A percentile compares a stretch with the other conserved stretches of the same genome.
Conservation (phyloP, 2,329 filamentous ascomycete genomes). For the Alternaria triticimaculans region DNA sequence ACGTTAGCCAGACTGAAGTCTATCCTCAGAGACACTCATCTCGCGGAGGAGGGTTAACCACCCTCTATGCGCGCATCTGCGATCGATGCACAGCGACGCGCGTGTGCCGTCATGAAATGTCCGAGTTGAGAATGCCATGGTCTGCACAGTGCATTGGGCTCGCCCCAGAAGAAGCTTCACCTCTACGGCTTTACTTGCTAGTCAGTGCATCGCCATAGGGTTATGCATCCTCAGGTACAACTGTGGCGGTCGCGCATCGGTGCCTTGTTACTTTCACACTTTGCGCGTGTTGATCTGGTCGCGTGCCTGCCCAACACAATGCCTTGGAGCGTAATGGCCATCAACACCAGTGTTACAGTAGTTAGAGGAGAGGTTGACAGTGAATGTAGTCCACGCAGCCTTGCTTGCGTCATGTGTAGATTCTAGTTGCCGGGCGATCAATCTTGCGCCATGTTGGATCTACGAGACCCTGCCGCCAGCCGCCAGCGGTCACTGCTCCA, state of each 20-base stretch:
- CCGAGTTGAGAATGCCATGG: conserved; percentile 47
- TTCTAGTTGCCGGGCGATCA: conserved; percentile 12
- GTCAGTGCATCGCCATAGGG: conserved; percentile 5
- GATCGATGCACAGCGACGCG: conserved; percentile 49
- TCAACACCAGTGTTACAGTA: not conserved
- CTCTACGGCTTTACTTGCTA: conserved; percentile 3
- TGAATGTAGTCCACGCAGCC: not conserved
- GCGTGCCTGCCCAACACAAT: not conserved
- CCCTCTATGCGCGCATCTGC: conserved; percentile 48
- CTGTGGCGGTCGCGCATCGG: not conserved
- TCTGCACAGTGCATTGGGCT: conserved; percentile 37
- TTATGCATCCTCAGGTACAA: not conserved
- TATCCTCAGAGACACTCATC: not conserved
- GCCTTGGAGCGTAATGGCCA: not conserved
- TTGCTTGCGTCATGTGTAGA: not conserved
- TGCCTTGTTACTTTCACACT: not conserved
- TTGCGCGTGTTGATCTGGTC: not conserved
- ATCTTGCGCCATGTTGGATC: conserved; percentile 15
- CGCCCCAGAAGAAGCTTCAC: conserved; percentile 16
- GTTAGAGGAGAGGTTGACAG: not conserved
- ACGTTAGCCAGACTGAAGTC: not conserved
- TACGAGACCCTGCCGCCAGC: conserved; percentile 15
- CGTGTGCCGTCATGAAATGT: conserved; percentile 51
- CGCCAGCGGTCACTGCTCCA: conserved; percentile 20
- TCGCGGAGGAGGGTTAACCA: not conserved